Conservation (phyloP, 441 rosid species). For the Iberis amara region DNA sequence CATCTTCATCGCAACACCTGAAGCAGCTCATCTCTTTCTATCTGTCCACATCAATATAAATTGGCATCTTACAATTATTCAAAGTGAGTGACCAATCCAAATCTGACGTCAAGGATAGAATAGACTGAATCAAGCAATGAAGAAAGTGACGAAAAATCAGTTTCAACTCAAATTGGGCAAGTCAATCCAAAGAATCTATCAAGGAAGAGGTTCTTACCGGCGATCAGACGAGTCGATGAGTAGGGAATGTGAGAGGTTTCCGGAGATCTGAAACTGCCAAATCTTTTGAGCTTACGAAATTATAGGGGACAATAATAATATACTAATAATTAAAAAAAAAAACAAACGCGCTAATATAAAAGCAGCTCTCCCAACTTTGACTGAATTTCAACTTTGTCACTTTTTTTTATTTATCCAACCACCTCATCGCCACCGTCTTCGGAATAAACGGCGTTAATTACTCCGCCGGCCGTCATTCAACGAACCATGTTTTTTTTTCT, state of each 20-base stretch:
- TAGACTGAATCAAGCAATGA: neutral
- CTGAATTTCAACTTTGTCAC: no score
- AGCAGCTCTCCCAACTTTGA: no score
- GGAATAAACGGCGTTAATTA: slow-evolving; percentile 22
- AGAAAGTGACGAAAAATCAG: neutral
- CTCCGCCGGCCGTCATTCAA: slow-evolving; percentile 29
- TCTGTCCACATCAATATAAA: neutral
- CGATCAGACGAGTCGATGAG: no score
- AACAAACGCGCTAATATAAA: no score
- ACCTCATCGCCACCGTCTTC: slow-evolving; percentile 13
- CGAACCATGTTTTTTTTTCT: neutral
- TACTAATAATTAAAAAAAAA: no score
- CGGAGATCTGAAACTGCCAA: slow-evolving; percentile 19
- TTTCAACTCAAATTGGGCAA: neutral
- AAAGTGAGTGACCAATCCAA: no score
- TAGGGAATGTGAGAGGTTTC: slow-evolving; percentile 15
- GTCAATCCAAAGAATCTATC: neutral
- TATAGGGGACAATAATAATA: neutral
- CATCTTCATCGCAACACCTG: slow-evolving; percentile 76
- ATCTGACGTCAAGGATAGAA: neutral
- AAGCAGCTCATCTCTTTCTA: slow-evolving; percentile 71
- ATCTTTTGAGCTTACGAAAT: slow-evolving; percentile 5
- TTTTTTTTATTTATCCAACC: no score
- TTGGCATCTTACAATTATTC: no score
- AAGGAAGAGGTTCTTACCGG: no score